Conservation (phyloP, 108 stramenopile species). For the Nitzschia inconspicua region DNA sequence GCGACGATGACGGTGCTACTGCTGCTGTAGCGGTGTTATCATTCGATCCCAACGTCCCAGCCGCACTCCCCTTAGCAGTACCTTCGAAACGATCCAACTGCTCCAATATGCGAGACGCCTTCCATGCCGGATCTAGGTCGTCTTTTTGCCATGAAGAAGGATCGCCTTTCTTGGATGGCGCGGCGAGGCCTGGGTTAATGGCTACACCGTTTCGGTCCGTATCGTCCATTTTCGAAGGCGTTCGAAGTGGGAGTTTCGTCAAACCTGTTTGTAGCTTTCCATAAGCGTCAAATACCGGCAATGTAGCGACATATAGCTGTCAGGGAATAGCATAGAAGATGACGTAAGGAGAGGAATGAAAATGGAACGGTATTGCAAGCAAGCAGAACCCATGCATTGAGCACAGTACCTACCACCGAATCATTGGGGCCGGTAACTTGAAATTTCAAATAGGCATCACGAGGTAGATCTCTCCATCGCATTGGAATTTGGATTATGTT, state of each 20-base stretch:
- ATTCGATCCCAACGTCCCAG: no score
- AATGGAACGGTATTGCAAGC: no score
- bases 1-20: neutral
- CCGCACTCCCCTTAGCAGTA: no score
- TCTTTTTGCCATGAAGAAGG: constrained; percentile 7
- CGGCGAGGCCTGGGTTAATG: neutral
- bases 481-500: constrained; percentile 49
- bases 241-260: constrained; percentile 10
- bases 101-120: constrained; percentile 41
- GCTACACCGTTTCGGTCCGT: neutral
- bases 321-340: neutral
- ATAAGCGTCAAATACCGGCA: constrained; percentile 38
- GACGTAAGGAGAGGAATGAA: no score
- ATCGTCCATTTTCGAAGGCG: neutral
- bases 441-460: constrained; percentile 62
- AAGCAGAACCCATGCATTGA: no score
- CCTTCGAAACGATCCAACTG: constrained; percentile 36
- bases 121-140: constrained; percentile 44
- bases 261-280: constrained; percentile 44
- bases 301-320: constrained; percentile 29
- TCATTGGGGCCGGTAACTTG: constrained; percentile 42
- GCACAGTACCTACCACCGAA: constrained; percentile 18
- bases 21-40: neutral
- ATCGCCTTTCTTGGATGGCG: neutral
- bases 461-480: constrained; percentile 80